Evolutionary conservation across 306 rosid species (phyloP).

Genomic region (Canavalia gladiata): DNA sequence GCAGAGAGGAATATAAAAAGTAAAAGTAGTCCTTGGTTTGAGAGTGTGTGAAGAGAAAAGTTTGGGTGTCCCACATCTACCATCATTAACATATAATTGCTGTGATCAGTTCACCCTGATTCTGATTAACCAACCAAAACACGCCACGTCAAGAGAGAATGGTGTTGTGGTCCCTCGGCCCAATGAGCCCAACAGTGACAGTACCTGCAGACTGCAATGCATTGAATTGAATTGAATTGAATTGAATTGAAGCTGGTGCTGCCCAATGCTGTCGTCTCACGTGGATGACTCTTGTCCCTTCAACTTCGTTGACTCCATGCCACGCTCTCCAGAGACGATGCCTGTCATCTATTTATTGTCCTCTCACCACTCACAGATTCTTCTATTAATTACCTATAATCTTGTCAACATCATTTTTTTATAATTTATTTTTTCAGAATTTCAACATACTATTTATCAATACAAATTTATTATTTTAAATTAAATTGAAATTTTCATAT

Average conservation of each 20-base stretch:
- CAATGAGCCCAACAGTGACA: constrained; percentile 26
- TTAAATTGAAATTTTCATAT: too few species aligned
- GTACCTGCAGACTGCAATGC: constrained; percentile 34
- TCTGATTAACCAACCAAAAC: neutral
- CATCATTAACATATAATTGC: constrained; percentile 60
- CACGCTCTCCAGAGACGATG: neutral
- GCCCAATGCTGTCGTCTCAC: neutral
- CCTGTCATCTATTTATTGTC: constrained; percentile 23
- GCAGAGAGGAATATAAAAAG: neutral
- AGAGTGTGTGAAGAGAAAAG: constrained; percentile 22
- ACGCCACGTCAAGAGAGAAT: constrained; percentile 34
- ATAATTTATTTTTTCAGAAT: too few species aligned
- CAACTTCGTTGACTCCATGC: constrained; percentile 21
- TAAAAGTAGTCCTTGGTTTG: constrained; percentile 6
- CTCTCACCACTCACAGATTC: neutral
- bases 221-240: constrained; percentile 42
- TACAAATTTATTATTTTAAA: too few species aligned
- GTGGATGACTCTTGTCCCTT: neutral
- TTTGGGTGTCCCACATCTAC: constrained; percentile 38
- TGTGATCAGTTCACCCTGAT: constrained; percentile 18
- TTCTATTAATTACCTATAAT: too few species aligned
- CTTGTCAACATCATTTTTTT: too few species aligned
- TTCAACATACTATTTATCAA: too few species aligned
- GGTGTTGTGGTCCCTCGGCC: neutral
- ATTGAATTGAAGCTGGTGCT: constrained; percentile 48